Base-by-base conservation (phyloP, 352 stramenopile species). In the Globisporangium canariense region DNA sequence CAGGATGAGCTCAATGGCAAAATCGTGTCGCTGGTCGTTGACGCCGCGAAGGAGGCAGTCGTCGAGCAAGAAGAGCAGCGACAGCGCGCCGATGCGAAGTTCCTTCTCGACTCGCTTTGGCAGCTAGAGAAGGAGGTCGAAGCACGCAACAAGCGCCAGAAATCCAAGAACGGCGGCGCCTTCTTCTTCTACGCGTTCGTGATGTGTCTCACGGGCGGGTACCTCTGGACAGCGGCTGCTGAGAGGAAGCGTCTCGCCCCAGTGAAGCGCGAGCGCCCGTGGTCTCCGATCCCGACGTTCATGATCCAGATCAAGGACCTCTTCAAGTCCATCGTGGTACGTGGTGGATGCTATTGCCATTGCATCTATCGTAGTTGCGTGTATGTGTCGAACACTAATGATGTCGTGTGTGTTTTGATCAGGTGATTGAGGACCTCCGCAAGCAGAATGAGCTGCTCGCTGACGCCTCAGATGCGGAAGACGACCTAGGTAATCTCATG, bases 391-490 rank as follows among this genome's bases (percentile, higher is more conserved):
- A 18, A 55, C 25, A 11, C 16, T 25, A 16, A 28, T 57, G 51
- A 28, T 43, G 28, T 13, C 11, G 32, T 41, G 11, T 43, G 18
- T 20, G 36, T 36, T 38, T 41, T 57, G 14, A 34, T 13, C 40
- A 84, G 76, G 58, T 84, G 14, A 68, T 84, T 41, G 76, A 84
- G 58, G 63, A 84, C 50, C 25, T 84, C 36, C 50, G 41, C 18
- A 22, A 40, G 11, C 47, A 62, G 13, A 22, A 50, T 10, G 59
- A 34, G 13, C 30, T 60, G 28, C 55, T 64, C 10, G 32, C 40
- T 3, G 63, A 68, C 32, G n/a, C 16, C 0, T 46, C 34, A 4
- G 63, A 64, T 16, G 40, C 4, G 16, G 53, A 36, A 32, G 50
- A 60, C 25, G 58, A 62, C 53, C 56, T 60, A 8, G 63, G 49